Conservation (phyloP, 2,329 filamentous ascomycete species). For the Conoideocrella luteorostrata region DNA sequence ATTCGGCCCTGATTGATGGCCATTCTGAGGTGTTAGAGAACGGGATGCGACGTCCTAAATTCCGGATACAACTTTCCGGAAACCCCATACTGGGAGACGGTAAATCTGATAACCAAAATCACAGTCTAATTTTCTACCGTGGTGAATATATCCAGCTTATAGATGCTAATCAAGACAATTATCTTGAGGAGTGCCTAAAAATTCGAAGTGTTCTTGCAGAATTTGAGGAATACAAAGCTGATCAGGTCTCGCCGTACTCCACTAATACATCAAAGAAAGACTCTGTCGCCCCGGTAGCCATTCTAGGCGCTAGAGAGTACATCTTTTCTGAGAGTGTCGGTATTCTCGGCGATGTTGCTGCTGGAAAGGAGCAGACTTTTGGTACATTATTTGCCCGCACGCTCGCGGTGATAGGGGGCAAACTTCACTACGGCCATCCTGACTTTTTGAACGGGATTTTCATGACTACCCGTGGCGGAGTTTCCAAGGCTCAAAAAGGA, state of each 20-base stretch:
- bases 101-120: slow-evolving; percentile 99
- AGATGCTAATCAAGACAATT: slow-evolving; percentile 99
- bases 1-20: slow-evolving; percentile 92
- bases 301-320: slow-evolving; percentile 97
- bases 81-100: slow-evolving; percentile 98
- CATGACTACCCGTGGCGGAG: slow-evolving; percentile 97
- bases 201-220: slow-evolving; percentile 96
- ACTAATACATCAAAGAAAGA: slow-evolving; percentile 79
- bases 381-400: slow-evolving; percentile 99
- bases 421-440: slow-evolving; percentile 97
- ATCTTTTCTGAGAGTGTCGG: slow-evolving; percentile 99
- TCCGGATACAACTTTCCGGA: slow-evolving; percentile 92
- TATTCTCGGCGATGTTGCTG: slow-evolving; percentile 95
- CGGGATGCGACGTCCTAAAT: slow-evolving; percentile 92
- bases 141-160: slow-evolving; percentile 99
- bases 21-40: slow-evolving; percentile 99
- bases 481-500: slow-evolving; percentile 98
- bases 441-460: slow-evolving; percentile 99
- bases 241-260: slow-evolving; percentile 94
- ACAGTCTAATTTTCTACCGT: slow-evolving; percentile 95
- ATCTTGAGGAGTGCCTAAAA: slow-evolving; percentile 96
- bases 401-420: slow-evolving; percentile 91
- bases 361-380: slow-evolving; percentile 99
- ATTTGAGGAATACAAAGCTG: slow-evolving; percentile 97
- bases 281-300: slow-evolving; percentile 77